These are phyloP conservation scores for Phytophthora citricola DNA, from an alignment of 352 stramenopile species.

Conservation along the genomic window DNA sequence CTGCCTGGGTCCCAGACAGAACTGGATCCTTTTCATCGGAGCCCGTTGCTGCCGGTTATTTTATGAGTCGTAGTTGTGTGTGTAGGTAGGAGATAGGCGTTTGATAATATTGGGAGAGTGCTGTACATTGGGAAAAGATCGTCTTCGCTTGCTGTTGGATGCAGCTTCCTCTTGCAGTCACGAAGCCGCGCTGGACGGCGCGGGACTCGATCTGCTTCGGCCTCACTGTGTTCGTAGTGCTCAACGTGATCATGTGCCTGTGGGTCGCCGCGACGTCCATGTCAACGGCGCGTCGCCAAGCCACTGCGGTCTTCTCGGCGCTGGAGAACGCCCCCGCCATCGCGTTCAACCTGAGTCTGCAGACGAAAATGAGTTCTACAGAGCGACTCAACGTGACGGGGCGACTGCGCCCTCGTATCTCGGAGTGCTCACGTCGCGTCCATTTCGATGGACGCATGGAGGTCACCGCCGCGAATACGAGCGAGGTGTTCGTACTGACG, in stretches of 20 bases:
- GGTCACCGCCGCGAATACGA: slow-evolving; percentile 25
- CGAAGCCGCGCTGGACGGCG: slow-evolving; percentile 28
- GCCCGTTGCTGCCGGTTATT: slow-evolving; percentile 24
- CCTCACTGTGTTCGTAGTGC: slow-evolving; percentile 30
- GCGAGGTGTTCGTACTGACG: slow-evolving; percentile 39
- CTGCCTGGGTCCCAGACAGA: not conserved
- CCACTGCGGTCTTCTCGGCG: slow-evolving; percentile 26
- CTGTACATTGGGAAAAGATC: slow-evolving; percentile 29
- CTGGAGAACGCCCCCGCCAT: slow-evolving; percentile 37
- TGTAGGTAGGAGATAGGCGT: slow-evolving; percentile 21
- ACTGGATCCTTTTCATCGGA: not conserved
- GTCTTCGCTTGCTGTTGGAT: slow-evolving; percentile 18
- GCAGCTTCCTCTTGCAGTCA: slow-evolving; percentile 8
- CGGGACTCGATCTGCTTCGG: slow-evolving; percentile 37
- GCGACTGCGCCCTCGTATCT: slow-evolving; percentile 32
- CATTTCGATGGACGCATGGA: slow-evolving; percentile 49
- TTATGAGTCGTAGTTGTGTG: slow-evolving; percentile 32
- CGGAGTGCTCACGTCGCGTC: slow-evolving; percentile 46
- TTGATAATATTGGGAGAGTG: slow-evolving; percentile 29
- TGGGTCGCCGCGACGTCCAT: slow-evolving; percentile 30
- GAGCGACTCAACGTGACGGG: slow-evolving; percentile 34
- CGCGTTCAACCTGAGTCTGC: slow-evolving; percentile 42
- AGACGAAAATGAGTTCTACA: not conserved
- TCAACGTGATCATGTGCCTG: slow-evolving; percentile 45
- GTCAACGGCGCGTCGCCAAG: slow-evolving; percentile 29